Conservation (phyloP, 768 basidiomycete genomes). For the Suillus weaverae region DNA sequence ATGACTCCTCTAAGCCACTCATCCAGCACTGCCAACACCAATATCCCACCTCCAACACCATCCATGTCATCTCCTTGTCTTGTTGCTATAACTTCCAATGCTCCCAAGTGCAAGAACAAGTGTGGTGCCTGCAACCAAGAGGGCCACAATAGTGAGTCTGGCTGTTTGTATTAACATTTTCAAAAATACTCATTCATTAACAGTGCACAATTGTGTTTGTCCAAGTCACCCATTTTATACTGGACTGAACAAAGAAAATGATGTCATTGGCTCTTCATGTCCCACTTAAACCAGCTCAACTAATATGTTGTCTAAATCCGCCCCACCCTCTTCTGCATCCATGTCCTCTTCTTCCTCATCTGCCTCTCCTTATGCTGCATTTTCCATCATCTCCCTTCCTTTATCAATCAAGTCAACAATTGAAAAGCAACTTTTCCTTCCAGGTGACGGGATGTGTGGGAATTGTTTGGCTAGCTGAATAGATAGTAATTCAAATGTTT, state of each 20-base stretch:
- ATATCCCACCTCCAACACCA: neutral
- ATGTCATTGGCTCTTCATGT: too few relatives aligned
- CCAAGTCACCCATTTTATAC: too few relatives aligned
- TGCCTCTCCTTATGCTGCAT: neutral
- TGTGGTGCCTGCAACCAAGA: slow-evolving; percentile 6
- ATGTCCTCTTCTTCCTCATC: neutral
- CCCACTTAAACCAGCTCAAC: too few relatives aligned
- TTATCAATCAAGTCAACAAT: neutral
- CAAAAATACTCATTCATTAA: too few relatives aligned
- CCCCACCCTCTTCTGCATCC: too few relatives aligned
- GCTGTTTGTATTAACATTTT: too few relatives aligned
- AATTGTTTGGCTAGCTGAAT: neutral
- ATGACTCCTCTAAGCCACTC: slow-evolving; percentile 1
- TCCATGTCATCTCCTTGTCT: neutral
- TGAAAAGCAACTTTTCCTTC: neutral
- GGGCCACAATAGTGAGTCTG: slow-evolving; percentile 10
- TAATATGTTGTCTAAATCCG: too few relatives aligned
- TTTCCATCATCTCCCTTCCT: slow-evolving; percentile 6
- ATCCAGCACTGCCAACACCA: too few relatives aligned
- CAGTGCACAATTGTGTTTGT: too few relatives aligned
- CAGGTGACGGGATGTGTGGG: neutral
- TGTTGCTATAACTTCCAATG: neutral
- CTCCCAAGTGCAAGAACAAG: neutral
- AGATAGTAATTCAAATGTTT: slow-evolving; percentile 21
- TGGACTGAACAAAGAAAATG: too few relatives aligned